phyloP scores from a whole-genome alignment of 2,329 filamentous ascomycete genomes.

The Cordyceps pruinosa region DNA sequence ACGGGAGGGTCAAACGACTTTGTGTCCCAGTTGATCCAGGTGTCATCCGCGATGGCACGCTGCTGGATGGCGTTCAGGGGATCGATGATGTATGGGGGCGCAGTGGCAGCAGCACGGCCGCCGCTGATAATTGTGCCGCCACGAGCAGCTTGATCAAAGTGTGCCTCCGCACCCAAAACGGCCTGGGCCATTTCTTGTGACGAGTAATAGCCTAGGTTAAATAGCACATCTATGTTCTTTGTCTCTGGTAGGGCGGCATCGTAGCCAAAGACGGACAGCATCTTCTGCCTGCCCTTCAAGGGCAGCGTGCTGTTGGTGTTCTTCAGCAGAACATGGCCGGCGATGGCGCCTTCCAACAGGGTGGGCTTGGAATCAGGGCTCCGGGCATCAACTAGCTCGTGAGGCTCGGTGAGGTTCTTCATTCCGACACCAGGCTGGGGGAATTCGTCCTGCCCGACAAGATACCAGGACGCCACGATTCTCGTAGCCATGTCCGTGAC shows the following conservation, averaged over 20 bases:
- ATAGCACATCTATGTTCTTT: conserved; percentile 40
- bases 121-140: conserved; percentile 47
- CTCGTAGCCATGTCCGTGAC: conserved; percentile 74
- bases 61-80: conserved; percentile 53
- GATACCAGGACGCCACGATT: conserved; percentile 56
- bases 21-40: conserved; percentile 45
- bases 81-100: conserved; percentile 42
- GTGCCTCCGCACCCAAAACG: conserved; percentile 33
- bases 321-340: conserved; percentile 69
- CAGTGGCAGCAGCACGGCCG: conserved; percentile 44
- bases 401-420: conserved; percentile 51
- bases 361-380: conserved; percentile 36
- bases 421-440: conserved; percentile 44
- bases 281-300: conserved; percentile 45
- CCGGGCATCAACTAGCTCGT: conserved; percentile 42
- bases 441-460: conserved; percentile 43
- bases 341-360: conserved; percentile 47
- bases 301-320: conserved; percentile 59
- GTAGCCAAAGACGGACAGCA: conserved; percentile 55
- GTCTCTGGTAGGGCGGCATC: conserved; percentile 50
- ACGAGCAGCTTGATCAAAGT: conserved; percentile 42
- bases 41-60: conserved; percentile 45
- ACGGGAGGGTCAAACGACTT: conserved; percentile 26
- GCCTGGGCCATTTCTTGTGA: conserved; percentile 39
- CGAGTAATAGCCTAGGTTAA: conserved; percentile 41